These are phyloP conservation scores for Anisogramma anomala DNA, from an alignment of 2,329 filamentous ascomycete genomes.

Conservation along the genomic window DNA sequence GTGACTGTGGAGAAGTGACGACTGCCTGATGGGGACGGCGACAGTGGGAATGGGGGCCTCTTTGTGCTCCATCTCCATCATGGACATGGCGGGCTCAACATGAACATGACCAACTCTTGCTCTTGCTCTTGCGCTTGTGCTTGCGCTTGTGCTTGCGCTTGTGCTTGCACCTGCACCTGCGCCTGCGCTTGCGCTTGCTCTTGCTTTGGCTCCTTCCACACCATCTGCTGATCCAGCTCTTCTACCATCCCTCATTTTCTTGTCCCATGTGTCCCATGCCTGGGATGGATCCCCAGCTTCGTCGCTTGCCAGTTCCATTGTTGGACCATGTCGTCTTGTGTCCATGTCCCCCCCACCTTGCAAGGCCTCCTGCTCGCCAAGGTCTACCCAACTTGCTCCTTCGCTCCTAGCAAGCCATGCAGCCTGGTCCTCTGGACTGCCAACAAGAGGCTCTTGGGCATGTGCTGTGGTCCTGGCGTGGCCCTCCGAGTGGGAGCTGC, in stretches of 20 bases:
- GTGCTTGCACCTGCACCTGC: too few relatives aligned
- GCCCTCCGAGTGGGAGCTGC: neutral
- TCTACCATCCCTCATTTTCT: too few relatives aligned
- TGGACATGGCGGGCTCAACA: neutral
- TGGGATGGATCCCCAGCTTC: too few relatives aligned
- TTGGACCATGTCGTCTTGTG: neutral
- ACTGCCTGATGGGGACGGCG: conserved; percentile 11
- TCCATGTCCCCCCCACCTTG: neutral
- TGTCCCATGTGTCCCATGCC: too few relatives aligned
- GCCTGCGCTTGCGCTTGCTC: too few relatives aligned
- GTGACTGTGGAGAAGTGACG: conserved; percentile 15
- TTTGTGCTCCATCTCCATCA: neutral
- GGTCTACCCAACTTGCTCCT: conserved; percentile 19
- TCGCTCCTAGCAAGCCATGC: conserved; percentile 1
- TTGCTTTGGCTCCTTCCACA: too few relatives aligned
- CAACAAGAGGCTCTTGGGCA: conserved; percentile 19
- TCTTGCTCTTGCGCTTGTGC: too few relatives aligned
- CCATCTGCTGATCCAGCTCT: too few relatives aligned
- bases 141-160: too few relatives aligned
- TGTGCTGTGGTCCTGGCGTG: too few relatives aligned
- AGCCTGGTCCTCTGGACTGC: conserved; percentile 14
- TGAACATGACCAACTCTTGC: too few relatives aligned
- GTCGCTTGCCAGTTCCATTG: neutral
- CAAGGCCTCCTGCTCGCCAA: conserved; percentile 15
- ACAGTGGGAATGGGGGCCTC: neutral